Conservation (phyloP, 2,329 filamentous ascomycete species). For the Drechslera avenae region DNA sequence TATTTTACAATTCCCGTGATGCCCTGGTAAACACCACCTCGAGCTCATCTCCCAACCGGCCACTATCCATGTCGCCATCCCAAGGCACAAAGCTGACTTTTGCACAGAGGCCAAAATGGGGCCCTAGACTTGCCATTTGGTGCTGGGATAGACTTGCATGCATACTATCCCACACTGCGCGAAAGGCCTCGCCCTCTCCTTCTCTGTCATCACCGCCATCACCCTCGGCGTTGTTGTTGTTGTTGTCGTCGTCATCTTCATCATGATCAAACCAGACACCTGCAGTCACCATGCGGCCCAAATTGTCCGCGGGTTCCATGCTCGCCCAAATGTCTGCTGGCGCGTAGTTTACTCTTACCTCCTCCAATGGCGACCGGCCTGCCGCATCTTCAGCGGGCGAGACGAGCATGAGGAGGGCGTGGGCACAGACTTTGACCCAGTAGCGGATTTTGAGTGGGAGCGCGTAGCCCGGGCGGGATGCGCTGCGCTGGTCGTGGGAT, state of each 20-base stretch:
- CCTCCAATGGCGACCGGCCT: slow-evolving; percentile 13
- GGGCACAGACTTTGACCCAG: slow-evolving; percentile 39
- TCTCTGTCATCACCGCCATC: slow-evolving; percentile 27
- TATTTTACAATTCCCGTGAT: too few species aligned
- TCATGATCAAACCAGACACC: slow-evolving; percentile 38
- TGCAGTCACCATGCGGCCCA: slow-evolving; percentile 30
- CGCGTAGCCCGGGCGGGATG: slow-evolving; percentile 27
- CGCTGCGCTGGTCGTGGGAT: slow-evolving; percentile 27
- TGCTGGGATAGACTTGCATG: slow-evolving; percentile 16
- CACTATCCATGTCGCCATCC: slow-evolving; percentile 39
- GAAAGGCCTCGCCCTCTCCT: slow-evolving; percentile 41
- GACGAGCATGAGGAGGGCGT: slow-evolving; percentile 36
- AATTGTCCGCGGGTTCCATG: slow-evolving; percentile 41
- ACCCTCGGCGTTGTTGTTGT: slow-evolving; percentile 20
- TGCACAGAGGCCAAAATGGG: slow-evolving; percentile 20
- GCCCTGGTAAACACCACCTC: slow-evolving; percentile 39
- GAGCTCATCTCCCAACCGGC: slow-evolving; percentile 42
- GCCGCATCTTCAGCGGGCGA: background rate
- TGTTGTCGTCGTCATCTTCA: slow-evolving; percentile 22
- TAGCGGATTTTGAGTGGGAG: slow-evolving; percentile 42
- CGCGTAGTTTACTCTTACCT: slow-evolving; percentile 38
- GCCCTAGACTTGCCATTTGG: slow-evolving; percentile 6
- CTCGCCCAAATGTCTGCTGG: slow-evolving; percentile 44
- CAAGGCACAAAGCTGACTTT: slow-evolving; percentile 34
- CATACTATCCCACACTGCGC: slow-evolving; percentile 33